These are phyloP conservation scores for Aureobasidium sp. DNA, from an alignment of 2,329 filamentous ascomycete species.

Conservation along the genomic window DNA sequence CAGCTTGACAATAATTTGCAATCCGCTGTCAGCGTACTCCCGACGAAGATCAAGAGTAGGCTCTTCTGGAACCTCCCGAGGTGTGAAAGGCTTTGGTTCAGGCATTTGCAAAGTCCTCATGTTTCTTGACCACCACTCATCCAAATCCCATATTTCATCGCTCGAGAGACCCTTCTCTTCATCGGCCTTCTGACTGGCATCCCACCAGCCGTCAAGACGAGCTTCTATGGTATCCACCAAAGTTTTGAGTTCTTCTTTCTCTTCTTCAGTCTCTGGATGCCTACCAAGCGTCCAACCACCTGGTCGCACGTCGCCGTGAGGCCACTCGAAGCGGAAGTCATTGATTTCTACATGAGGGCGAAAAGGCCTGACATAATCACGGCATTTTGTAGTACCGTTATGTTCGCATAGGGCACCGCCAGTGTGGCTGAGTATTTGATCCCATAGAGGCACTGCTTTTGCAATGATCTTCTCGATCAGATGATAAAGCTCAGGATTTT, in stretches of 20 bases:
- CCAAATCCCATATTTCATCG: neutral
- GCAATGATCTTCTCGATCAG: slow-evolving; percentile 22
- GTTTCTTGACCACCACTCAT: neutral
- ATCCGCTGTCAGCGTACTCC: slow-evolving; percentile 34
- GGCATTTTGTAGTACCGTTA: neutral
- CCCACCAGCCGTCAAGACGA: too few relatives aligned
- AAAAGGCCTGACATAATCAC: neutral
- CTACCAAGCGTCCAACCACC: neutral
- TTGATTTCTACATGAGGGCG: neutral
- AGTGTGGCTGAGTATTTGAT: slow-evolving; percentile 12
- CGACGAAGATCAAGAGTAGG: slow-evolving; percentile 18
- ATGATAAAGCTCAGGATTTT: slow-evolving; percentile 21
- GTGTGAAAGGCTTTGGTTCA: neutral
- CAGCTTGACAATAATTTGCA: slow-evolving; percentile 60
- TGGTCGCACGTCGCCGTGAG: neutral
- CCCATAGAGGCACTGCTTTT: slow-evolving; percentile 25
- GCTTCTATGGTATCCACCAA: neutral
- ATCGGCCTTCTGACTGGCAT: neutral
- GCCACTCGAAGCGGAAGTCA: neutral
- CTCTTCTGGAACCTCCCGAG: neutral
- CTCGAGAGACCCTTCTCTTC: neutral
- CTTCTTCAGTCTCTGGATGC: neutral
- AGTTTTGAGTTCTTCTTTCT: neutral
- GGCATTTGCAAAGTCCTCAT: neutral
- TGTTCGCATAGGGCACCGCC: neutral